Percentiles rank a stretch among this genome's conserved stretches.
Evolutionary conservation across 257 asterid genomes (phyloP).

Genomic region (Perilla frutescens): DNA sequence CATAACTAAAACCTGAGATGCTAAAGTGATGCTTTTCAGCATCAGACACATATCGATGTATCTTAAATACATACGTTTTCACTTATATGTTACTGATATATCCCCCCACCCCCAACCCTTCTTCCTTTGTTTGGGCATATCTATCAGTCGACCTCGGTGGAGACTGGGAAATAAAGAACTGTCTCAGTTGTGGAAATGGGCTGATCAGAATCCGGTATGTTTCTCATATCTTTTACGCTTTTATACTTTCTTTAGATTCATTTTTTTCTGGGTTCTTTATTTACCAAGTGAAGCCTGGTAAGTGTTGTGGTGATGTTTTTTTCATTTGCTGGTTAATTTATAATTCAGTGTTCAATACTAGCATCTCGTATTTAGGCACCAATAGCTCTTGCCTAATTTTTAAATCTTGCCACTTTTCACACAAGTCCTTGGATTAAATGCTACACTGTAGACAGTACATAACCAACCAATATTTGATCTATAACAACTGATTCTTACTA

Average conservation of each 20-base stretch:
- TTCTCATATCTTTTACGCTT: constrained; percentile 28
- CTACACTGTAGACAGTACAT: no score
- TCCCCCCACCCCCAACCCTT: not conserved
- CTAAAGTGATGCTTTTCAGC: constrained; percentile 13
- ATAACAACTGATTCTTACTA: no score
- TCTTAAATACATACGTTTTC: constrained; percentile 10
- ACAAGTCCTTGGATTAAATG: no score
- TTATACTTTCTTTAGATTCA: not conserved
- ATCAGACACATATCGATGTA: constrained; percentile 20
- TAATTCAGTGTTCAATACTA: not conserved
- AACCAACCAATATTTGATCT: no score
- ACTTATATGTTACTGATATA: constrained; percentile 28
- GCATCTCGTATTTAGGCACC: no score
- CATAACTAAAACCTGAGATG: not conserved
- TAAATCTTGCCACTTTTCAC: no score
- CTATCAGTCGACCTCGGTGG: constrained; percentile 87
- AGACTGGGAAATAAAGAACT: constrained; percentile 96
- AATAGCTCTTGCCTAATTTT: no score
- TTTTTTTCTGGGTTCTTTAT: constrained; percentile 2
- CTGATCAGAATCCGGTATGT: constrained; percentile 96
- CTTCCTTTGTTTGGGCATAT: constrained; percentile 24
- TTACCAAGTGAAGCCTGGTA: constrained; percentile 13
- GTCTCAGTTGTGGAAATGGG: constrained; percentile 95
- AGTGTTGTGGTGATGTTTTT: not conserved
- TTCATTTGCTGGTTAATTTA: constrained; percentile 22